Conservation (phyloP, 1,284 basidiomycete genomes). For the Cryptococcus floricola region DNA sequence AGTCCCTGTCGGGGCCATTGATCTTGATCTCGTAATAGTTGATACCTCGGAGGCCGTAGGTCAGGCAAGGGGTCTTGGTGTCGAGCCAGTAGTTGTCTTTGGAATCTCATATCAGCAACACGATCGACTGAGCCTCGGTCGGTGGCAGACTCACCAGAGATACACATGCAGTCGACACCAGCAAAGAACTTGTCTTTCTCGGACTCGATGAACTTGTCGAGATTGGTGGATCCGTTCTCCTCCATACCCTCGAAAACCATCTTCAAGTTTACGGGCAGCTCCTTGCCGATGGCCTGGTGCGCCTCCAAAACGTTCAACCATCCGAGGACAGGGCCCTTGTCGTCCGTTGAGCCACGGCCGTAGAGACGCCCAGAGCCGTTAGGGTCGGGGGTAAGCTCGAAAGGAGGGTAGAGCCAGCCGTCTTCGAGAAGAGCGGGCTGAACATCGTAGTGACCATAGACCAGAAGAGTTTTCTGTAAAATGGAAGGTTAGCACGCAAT, state of each 20-base stretch:
- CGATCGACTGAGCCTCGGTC: neutral
- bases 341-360: slow-evolving; percentile 86
- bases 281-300: slow-evolving; percentile 66
- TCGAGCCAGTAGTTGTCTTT: slow-evolving; percentile 53
- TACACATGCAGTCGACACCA: slow-evolving; percentile 92
- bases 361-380: slow-evolving; percentile 57
- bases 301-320: slow-evolving; percentile 96
- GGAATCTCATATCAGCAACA: slow-evolving; percentile 6
- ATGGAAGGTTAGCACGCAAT: slow-evolving; percentile 9
- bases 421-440: slow-evolving; percentile 63
- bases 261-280: slow-evolving; percentile 88
- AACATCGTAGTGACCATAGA: slow-evolving; percentile 78
- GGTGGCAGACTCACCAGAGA: slow-evolving; percentile 55
- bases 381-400: slow-evolving; percentile 66
- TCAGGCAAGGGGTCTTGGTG: slow-evolving; percentile 50
- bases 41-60: slow-evolving; percentile 68
- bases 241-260: slow-evolving; percentile 99
- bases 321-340: slow-evolving; percentile 87
- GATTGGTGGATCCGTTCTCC: slow-evolving; percentile 87
- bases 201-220: slow-evolving; percentile 80
- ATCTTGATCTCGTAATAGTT: slow-evolving; percentile 83
- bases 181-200: slow-evolving; percentile 83
- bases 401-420: slow-evolving; percentile 90
- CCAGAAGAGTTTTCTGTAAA: slow-evolving; percentile 71
- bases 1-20: slow-evolving; percentile 78